These are phyloP conservation scores for Brassica juncea DNA, from an alignment of 345 rosid genomes.

Conservation along the genomic window DNA sequence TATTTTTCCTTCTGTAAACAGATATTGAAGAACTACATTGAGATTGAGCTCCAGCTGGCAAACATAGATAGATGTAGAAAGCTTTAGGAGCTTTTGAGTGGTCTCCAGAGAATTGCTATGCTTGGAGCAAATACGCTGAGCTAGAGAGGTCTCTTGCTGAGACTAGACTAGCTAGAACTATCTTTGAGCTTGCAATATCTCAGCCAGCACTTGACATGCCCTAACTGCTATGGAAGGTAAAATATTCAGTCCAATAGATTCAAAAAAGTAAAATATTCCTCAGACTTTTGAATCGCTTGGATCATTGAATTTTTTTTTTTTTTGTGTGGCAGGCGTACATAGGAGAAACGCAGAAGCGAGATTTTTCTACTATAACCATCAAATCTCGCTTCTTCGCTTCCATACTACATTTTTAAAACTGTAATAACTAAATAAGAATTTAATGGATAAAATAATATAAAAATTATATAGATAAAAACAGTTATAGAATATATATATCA, in stretches of 20 bases:
- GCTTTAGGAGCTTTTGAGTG: conserved; percentile 82
- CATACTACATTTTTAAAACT: too few relatives aligned
- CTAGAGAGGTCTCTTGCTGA: conserved; percentile 75
- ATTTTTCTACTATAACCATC: too few relatives aligned
- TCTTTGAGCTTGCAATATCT: conserved; percentile 79
- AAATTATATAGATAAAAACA: too few relatives aligned
- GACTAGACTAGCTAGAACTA: conserved; percentile 71
- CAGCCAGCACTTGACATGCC: conserved; percentile 93
- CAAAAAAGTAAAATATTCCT: background rate
- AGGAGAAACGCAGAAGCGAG: conserved; percentile 69
- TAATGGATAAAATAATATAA: too few relatives aligned
- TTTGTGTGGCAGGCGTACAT: conserved; percentile 71
- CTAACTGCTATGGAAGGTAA: conserved; percentile 89
- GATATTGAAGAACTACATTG: conserved; percentile 4
- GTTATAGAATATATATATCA: too few relatives aligned
- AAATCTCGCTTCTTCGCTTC: too few relatives aligned
- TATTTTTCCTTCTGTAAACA: background rate
- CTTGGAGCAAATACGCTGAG: conserved; percentile 90
- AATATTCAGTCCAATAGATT: background rate
- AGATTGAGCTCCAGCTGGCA: background rate
- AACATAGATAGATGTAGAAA: conserved; percentile 66
- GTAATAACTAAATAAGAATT: too few relatives aligned
- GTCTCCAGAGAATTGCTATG: conserved; percentile 93
- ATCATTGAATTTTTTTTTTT: background rate
- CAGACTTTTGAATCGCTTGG: background rate